Conservation (phyloP, 2,329 filamentous ascomycete species). For the Xylariales sp. region DNA sequence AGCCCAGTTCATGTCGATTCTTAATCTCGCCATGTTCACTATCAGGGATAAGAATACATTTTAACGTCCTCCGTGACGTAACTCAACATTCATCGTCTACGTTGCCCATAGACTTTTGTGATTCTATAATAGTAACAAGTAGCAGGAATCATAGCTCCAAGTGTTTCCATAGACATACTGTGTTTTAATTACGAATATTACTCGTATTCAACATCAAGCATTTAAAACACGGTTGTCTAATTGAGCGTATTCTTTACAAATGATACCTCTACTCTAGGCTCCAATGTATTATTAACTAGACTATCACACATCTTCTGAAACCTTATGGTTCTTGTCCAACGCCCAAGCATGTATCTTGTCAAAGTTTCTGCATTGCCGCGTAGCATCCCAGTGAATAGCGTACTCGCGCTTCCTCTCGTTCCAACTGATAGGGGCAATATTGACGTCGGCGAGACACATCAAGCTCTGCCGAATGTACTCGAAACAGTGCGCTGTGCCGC, state of each 20-base stretch:
- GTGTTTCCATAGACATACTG: neutral
- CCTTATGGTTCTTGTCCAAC: neutral
- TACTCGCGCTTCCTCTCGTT: slow-evolving; percentile 11
- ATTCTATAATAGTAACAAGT: no score
- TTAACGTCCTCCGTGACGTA: no score
- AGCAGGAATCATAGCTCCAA: neutral
- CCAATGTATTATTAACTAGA: neutral
- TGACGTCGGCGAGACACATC: slow-evolving; percentile 18
- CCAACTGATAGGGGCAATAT: slow-evolving; percentile 11
- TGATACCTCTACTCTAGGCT: neutral
- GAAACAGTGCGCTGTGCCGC: slow-evolving; percentile 2
- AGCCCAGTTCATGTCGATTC: no score
- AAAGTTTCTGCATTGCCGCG: slow-evolving; percentile 8
- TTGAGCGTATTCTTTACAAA: neutral
- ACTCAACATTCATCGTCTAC: no score
- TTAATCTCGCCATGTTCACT: no score
- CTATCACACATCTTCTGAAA: slow-evolving; percentile 4
- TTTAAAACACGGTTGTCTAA: neutral
- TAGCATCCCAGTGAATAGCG: slow-evolving; percentile 14
- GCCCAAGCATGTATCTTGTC: slow-evolving; percentile 7
- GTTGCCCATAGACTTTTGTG: no score
- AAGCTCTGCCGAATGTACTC: slow-evolving; percentile 15
- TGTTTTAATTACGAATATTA: no score
- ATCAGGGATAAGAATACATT: no score
- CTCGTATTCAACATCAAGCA: neutral